phyloP scores from a whole-genome alignment of 768 basidiomycete genomes.

The Podaxis sp. region DNA sequence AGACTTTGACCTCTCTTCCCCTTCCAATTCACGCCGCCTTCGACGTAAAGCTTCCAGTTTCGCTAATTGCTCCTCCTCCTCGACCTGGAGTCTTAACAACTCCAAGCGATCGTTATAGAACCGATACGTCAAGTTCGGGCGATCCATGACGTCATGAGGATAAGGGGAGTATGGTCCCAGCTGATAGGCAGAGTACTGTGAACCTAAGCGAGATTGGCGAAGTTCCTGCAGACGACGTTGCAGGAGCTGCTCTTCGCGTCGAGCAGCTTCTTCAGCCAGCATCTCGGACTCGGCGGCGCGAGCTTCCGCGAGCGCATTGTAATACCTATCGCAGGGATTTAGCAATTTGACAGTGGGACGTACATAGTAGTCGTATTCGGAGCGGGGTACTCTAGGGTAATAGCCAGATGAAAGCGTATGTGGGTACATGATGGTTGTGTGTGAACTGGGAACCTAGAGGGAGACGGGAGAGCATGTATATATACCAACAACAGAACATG shows the following conservation, averaged over 20 bases:
- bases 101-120: not conserved
- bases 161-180: slow-evolving; percentile 12
- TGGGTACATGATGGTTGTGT: not conserved
- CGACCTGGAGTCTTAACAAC: not conserved
- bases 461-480: not conserved
- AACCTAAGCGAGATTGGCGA: slow-evolving; percentile 6
- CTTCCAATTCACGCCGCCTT: not conserved
- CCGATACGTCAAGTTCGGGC: too few species aligned
- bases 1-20: not conserved
- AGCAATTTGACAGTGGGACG: slow-evolving; percentile 3
- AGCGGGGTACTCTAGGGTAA: not conserved
- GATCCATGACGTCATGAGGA: not conserved
- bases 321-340: slow-evolving; percentile 29
- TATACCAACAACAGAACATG: not conserved
- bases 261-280: slow-evolving; percentile 27
- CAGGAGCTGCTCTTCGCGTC: slow-evolving; percentile 27
- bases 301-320: slow-evolving; percentile 31
- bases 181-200: slow-evolving; percentile 4
- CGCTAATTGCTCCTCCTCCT: slow-evolving; percentile 2
- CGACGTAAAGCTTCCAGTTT: not conserved
- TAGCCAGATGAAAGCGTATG: not conserved
- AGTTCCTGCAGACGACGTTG: slow-evolving; percentile 20
- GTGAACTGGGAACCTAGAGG: not conserved
- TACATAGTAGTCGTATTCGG: not conserved
- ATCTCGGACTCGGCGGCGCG: slow-evolving; percentile 34